phyloP scores from a whole-genome alignment of 108 stramenopile species.

The Nannochloropsis granulata region DNA sequence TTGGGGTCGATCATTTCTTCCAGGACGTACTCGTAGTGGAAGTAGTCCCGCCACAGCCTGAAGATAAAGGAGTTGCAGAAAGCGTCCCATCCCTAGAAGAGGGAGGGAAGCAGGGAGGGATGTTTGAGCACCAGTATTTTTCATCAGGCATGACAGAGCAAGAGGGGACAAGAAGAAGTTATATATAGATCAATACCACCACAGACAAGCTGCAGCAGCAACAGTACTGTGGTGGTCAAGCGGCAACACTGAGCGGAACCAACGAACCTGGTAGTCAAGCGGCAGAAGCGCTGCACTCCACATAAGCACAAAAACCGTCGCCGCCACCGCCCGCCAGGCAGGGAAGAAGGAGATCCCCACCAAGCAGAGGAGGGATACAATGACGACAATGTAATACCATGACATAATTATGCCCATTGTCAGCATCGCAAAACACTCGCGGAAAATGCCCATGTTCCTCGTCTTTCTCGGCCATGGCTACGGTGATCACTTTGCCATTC shows the following conservation, averaged over 20 bases:
- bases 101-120: background rate
- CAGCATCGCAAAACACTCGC: background rate
- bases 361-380: background rate
- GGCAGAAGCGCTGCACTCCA: background rate
- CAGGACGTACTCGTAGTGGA: constrained; percentile 18
- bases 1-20: constrained; percentile 22
- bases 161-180: too few relatives aligned
- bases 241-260: background rate
- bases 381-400: background rate
- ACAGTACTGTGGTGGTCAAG: too few relatives aligned
- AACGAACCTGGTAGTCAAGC: background rate
- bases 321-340: background rate
- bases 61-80: constrained; percentile 26
- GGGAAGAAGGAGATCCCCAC: background rate
- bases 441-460: background rate
- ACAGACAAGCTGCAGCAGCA: too few relatives aligned
- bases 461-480: background rate
- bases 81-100: constrained; percentile 11
- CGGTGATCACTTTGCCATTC: background rate
- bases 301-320: background rate
- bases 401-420: background rate
- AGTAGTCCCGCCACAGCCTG: constrained; percentile 27
- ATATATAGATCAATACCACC: too few relatives aligned
- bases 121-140: background rate
- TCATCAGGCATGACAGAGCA: background rate